Base-by-base conservation (phyloP, 768 basidiomycete species). In the Boletus rubescentipes region DNA sequence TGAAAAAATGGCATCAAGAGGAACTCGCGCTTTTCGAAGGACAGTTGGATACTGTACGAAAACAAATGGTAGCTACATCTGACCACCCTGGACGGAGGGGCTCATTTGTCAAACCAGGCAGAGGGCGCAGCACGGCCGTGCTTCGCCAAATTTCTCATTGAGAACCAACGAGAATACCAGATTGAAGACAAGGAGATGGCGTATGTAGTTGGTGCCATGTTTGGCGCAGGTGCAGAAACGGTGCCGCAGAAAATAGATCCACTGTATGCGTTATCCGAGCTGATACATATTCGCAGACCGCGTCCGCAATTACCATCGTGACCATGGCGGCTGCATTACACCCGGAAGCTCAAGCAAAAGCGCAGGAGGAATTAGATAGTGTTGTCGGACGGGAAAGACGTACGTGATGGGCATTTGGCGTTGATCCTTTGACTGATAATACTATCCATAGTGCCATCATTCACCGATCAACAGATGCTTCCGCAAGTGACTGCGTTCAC, bases 171-270 rank as follows among this genome's bases (percentile, higher is more conserved):
- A 21, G 26, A 48, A 18, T 39, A 49, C 20, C 30, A 30, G 12
- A 7, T 55, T 35, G 3, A 30, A 1, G 56, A 45, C 14, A 31
- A 45, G 6, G 45, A 49, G 2, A 39, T 57, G 11, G 56, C 46
- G 9, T 57, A 57, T n/a, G 16, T 57, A 1, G 40, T 42, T 15
- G 56, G 56, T 31, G 31, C 37, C 20, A 49, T 57, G 56, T 57
- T 57, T 36, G 54, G 54, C 3, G 56, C 54, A 0, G 56, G 54
- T n/a, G 32, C 55, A 39, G 55, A 57, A 34, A 57, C 55, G 18
- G 55, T 56, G 11, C 12, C 7, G 20, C n/a, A 37, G 31, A n/a
- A 12, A 5, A 16, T 23, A 32, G n/a, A 2, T 6, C 5, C 2
- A 2, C 9, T 18, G 26, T 8, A 4, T 46, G 20, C 9, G 23